Evolutionary conservation across 1,284 basidiomycete species (phyloP), one percentile per base, ranked within the genome.

Genomic region (Tilletia indica): DNA sequence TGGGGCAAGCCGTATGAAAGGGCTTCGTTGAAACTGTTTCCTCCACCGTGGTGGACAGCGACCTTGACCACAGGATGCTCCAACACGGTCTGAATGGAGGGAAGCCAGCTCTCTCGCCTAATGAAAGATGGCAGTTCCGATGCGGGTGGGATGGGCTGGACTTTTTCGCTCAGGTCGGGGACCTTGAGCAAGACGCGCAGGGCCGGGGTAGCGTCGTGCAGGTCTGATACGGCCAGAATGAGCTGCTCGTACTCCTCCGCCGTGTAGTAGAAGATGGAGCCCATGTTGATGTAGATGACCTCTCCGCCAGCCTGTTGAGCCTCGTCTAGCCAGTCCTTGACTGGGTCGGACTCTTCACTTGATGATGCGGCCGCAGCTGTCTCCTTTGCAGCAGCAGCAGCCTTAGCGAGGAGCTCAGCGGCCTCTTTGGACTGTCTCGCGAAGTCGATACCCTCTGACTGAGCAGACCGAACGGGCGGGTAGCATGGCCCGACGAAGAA

Each of bases 21-120:
- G 0, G 81, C 81, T 68, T 82, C 81, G 73, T 82, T 82, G 77
- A 80, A 82, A 19, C 75, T 77, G 72, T 82, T 82, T 66, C 81
- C 81, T 11, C 81, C 81, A 21, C 80, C 81, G 67, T 82, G 81
- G 73, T 82, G 80, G 54, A 81, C 71, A 19, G 72, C 73, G 0
- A 76, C 76, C 42, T 77, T 78, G 36, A 78, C 49, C 4, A 78
- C 76, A 36, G 81, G 78, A 48, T 82, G 81, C 63, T 74, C 68
- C 69, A 78, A 74, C 56, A 82, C 80, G 1, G 69, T 70, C 21
- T 78, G 72, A 31, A 76, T 74, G 69, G 72, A 74, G 19, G 70
- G 71, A 0, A 82, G 71, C 81, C 81, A 82, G 31, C 70, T 69
- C 9, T 77, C 77, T 45, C 76, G 73, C 36, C 77, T 71, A 38